Conservation (phyloP, 2,329 filamentous ascomycete species). For the Phoma sp. region DNA sequence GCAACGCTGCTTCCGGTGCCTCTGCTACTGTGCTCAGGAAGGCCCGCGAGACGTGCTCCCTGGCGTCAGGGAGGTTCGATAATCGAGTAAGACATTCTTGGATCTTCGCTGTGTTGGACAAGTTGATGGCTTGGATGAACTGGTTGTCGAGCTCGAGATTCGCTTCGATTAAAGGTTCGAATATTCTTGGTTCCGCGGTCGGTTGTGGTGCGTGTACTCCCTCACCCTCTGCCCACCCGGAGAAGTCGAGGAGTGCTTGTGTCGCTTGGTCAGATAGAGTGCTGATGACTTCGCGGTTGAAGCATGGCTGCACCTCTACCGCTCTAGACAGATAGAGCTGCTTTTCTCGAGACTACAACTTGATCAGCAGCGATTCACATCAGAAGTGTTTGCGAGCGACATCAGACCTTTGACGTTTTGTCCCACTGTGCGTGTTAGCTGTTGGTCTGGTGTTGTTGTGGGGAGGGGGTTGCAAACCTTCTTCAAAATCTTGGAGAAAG, state of each 20-base stretch:
- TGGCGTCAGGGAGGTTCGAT: constrained; percentile 63
- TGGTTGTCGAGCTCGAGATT: constrained; percentile 90
- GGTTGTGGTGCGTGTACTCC: constrained; percentile 72
- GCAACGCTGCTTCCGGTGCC: constrained; percentile 77
- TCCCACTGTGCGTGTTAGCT: constrained; percentile 73
- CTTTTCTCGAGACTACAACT: constrained; percentile 82
- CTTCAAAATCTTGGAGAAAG: constrained; percentile 98
- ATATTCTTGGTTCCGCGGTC: constrained; percentile 37
- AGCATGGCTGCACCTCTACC: constrained; percentile 97
- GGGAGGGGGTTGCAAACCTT: constrained; percentile 63
- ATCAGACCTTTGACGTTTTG: constrained; percentile 87
- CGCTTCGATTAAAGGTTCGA: constrained; percentile 61
- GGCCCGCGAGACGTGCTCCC: constrained; percentile 83
- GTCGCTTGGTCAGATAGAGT: constrained; percentile 96
- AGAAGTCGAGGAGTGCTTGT: constrained; percentile 91
- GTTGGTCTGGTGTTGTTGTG: neutral
- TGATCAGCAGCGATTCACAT: constrained; percentile 39
- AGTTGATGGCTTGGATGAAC: constrained; percentile 83
- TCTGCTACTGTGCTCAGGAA: constrained; percentile 91
- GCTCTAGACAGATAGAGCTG: constrained; percentile 95
- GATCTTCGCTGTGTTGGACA: constrained; percentile 78
- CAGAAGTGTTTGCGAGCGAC: constrained; percentile 16
- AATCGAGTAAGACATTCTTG: constrained; percentile 82
- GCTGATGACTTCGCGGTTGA: constrained; percentile 96
- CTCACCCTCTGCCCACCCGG: constrained; percentile 96